Conservation (phyloP, 768 basidiomycete species). For the Russula brevipes region DNA sequence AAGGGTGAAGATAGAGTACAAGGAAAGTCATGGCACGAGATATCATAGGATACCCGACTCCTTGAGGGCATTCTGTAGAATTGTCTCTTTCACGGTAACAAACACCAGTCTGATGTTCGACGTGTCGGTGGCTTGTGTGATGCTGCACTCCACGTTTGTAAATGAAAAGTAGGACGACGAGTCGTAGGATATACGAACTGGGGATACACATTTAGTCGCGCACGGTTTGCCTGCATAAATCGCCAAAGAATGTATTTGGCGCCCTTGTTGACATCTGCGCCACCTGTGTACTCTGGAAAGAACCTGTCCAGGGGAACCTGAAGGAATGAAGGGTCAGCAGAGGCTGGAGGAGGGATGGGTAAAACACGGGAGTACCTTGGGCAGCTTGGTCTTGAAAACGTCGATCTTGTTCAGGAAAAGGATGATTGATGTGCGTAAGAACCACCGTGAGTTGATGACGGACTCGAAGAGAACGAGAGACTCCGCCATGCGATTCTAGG, state of each 20-base stretch:
- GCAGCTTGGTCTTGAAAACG: slow-evolving; percentile 69
- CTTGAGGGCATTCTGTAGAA: slow-evolving; percentile 80
- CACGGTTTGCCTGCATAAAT: slow-evolving; percentile 89
- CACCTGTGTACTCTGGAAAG: slow-evolving; percentile 87
- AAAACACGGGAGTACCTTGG: slow-evolving; percentile 36
- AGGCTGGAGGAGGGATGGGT: neutral
- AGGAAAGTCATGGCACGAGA: neutral
- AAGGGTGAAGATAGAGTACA: slow-evolving; percentile 21
- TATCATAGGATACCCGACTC: slow-evolving; percentile 74
- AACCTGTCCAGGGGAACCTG: slow-evolving; percentile 71
- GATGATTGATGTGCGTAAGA: slow-evolving; percentile 60
- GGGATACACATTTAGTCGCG: slow-evolving; percentile 81
- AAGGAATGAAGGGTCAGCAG: neutral
- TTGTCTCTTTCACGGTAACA: slow-evolving; percentile 90
- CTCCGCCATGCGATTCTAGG: slow-evolving; percentile 71
- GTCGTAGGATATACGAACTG: slow-evolving; percentile 49
- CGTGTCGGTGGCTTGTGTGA: slow-evolving; percentile 88
- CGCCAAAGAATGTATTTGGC: slow-evolving; percentile 93
- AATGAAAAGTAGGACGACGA: slow-evolving; percentile 1
- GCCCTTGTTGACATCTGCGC: slow-evolving; percentile 87
- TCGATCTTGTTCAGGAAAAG: slow-evolving; percentile 70
- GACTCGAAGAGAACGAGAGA: slow-evolving; percentile 70
- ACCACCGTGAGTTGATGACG: slow-evolving; percentile 79
- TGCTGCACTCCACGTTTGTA: slow-evolving; percentile 35
- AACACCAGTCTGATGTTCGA: slow-evolving; percentile 78